Evolutionary conservation across 2,329 filamentous ascomycete species (phyloP).

Genomic region (Cladosporium velox): DNA sequence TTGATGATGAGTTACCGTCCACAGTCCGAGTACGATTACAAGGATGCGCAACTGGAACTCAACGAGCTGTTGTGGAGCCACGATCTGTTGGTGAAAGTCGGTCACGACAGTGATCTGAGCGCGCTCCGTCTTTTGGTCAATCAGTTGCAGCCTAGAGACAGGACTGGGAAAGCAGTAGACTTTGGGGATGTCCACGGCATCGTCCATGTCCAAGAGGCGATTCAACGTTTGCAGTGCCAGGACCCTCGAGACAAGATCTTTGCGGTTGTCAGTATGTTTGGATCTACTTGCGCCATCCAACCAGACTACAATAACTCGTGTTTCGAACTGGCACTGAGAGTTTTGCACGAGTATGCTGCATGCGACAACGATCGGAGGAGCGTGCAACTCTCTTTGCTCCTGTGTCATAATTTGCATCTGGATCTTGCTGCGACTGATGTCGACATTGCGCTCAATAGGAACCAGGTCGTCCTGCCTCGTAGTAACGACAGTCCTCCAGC

Average conservation of each 20-base stretch:
- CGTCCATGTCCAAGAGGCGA: background rate
- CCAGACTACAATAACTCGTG: background rate
- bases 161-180: background rate
- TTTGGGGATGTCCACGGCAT: background rate
- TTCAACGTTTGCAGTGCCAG: background rate
- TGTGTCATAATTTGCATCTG: background rate
- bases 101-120: background rate
- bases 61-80: background rate
- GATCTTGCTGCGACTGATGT: background rate
- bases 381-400: background rate
- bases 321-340: background rate
- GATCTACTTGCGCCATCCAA: background rate
- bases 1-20: background rate
- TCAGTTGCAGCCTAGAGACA: background rate
- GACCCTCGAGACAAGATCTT: constrained; percentile 11
- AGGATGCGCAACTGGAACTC: background rate
- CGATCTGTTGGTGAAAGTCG: background rate
- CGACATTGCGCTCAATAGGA: background rate
- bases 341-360: background rate
- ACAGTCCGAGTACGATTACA: constrained; percentile 7
- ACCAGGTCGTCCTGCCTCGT: background rate
- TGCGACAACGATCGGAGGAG: background rate
- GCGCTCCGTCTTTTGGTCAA: background rate
- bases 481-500: too few species aligned
- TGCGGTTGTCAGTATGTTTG: background rate